phyloP scores from a whole-genome alignment of 768 basidiomycete species.

The Leccinellum luteum region DNA sequence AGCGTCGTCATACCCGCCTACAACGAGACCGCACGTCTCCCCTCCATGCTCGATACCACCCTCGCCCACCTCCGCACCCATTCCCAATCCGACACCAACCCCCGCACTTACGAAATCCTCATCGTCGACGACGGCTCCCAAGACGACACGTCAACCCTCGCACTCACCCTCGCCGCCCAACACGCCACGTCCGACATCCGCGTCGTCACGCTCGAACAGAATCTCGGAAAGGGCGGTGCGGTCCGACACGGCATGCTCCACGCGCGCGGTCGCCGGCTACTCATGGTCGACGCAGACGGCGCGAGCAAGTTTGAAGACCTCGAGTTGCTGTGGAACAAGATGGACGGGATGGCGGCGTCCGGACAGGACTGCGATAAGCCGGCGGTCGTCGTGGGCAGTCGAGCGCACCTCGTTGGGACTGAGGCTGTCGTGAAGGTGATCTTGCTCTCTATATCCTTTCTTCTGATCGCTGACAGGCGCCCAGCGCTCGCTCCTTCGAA shows the following conservation, averaged over 20 bases:
- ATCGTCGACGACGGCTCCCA: constrained; percentile 89
- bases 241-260: constrained; percentile 90
- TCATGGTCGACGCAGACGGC: constrained; percentile 95
- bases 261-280: constrained; percentile 67
- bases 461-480: background rate
- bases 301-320: constrained; percentile 87
- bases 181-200: constrained; percentile 63
- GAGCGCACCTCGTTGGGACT: constrained; percentile 89
- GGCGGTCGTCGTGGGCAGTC: constrained; percentile 78
- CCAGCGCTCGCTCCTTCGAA: constrained; percentile 85
- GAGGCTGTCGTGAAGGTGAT: constrained; percentile 89
- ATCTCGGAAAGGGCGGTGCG: constrained; percentile 91
- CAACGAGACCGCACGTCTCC: constrained; percentile 86
- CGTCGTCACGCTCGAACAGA: constrained; percentile 73
- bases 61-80: constrained; percentile 52
- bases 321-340: constrained; percentile 69
- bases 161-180: constrained; percentile 60
- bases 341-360: constrained; percentile 53
- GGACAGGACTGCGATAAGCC: constrained; percentile 39
- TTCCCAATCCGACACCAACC: background rate
- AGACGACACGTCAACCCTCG: constrained; percentile 68
- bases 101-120: constrained; percentile 72
- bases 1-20: constrained; percentile 88
- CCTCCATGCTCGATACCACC: constrained; percentile 76
- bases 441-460: background rate